Percentiles rank a stretch among this genome's conserved stretches.
Evolutionary conservation across 2,329 filamentous ascomycete genomes (phyloP).

Genomic region (Cytospora schulzeri): DNA sequence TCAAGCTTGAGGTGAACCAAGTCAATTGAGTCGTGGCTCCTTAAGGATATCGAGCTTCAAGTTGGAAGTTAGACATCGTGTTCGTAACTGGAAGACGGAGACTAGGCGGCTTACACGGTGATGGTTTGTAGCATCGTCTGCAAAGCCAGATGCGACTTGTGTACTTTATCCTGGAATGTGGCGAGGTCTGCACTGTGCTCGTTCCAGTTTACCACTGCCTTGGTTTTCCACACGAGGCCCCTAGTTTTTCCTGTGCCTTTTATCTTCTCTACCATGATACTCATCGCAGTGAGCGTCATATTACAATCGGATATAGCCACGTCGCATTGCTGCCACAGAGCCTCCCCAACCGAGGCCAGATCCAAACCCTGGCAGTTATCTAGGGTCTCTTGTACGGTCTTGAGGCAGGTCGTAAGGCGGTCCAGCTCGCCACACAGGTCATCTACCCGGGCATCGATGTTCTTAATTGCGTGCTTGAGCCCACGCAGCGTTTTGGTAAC

Average conservation of each 20-base stretch:
- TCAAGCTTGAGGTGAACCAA: slow-evolving; percentile 29
- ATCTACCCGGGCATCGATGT: slow-evolving; percentile 29
- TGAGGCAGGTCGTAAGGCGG: slow-evolving; percentile 30
- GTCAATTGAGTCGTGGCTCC: slow-evolving; percentile 29
- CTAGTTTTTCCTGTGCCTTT: slow-evolving; percentile 14
- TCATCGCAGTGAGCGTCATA: slow-evolving; percentile 29
- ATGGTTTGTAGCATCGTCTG: slow-evolving; percentile 35
- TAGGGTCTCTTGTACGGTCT: slow-evolving; percentile 30
- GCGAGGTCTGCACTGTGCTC: slow-evolving; percentile 29
- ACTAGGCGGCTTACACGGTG: slow-evolving; percentile 27
- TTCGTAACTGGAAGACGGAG: too few species aligned
- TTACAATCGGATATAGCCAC: slow-evolving; percentile 30
- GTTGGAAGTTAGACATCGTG: background rate
- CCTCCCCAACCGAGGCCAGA: slow-evolving; percentile 30
- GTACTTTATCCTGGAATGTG: slow-evolving; percentile 33
- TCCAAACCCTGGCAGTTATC: slow-evolving; percentile 30
- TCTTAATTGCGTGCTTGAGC: slow-evolving; percentile 27
- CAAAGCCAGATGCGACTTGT: slow-evolving; percentile 34
- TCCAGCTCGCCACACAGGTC: slow-evolving; percentile 30
- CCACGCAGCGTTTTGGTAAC: slow-evolving; percentile 24
- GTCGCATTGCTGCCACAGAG: slow-evolving; percentile 33
- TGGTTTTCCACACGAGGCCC: slow-evolving; percentile 23
- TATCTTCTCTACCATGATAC: slow-evolving; percentile 28
- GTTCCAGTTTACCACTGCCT: slow-evolving; percentile 28
- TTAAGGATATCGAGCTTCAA: slow-evolving; percentile 28